Evolutionary conservation across 116 monocot species (phyloP).

Genomic region (Phalaenopsis hybrid): DNA sequence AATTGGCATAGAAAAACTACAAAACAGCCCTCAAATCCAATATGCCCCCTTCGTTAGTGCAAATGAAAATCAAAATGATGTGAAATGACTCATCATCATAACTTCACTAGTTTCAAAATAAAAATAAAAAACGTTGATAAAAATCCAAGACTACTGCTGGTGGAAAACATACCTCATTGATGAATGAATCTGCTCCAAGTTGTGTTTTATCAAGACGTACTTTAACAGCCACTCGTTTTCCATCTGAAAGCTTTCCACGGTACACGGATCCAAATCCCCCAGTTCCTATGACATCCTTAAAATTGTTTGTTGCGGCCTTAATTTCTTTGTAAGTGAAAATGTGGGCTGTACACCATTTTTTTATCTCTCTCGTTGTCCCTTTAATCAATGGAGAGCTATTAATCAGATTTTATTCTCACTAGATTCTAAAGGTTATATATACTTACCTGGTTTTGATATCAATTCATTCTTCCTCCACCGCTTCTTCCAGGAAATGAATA

Average conservation of each 20-base stretch:
- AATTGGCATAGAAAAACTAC: neutral
- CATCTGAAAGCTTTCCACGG: slow-evolving; percentile 40
- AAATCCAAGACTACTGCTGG: neutral
- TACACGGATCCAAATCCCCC: slow-evolving; percentile 49
- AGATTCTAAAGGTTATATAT: neutral
- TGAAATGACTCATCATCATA: neutral
- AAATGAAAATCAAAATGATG: neutral
- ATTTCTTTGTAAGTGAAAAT: slow-evolving; percentile 48
- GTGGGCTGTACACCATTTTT: slow-evolving; percentile 18
- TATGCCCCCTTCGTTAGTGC: neutral
- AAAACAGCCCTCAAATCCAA: neutral
- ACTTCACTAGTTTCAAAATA: neutral
- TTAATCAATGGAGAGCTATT: neutral
- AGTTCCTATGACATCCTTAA: slow-evolving; percentile 41
- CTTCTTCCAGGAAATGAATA: slow-evolving; percentile 8
- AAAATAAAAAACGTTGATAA: neutral
- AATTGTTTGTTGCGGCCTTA: slow-evolving; percentile 48
- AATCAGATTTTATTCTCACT: neutral
- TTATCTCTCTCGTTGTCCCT: slow-evolving; percentile 26
- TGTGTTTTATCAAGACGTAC: slow-evolving; percentile 39
- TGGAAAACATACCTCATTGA: slow-evolving; percentile 37
- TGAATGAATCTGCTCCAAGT: slow-evolving; percentile 40
- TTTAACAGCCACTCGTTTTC: slow-evolving; percentile 52
- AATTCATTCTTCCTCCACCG: slow-evolving; percentile 1
- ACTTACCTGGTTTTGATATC: slow-evolving; percentile 17